Evolutionary conservation across 106 monocot genomes (phyloP).

Genomic region (Platanthera zijinensis): DNA sequence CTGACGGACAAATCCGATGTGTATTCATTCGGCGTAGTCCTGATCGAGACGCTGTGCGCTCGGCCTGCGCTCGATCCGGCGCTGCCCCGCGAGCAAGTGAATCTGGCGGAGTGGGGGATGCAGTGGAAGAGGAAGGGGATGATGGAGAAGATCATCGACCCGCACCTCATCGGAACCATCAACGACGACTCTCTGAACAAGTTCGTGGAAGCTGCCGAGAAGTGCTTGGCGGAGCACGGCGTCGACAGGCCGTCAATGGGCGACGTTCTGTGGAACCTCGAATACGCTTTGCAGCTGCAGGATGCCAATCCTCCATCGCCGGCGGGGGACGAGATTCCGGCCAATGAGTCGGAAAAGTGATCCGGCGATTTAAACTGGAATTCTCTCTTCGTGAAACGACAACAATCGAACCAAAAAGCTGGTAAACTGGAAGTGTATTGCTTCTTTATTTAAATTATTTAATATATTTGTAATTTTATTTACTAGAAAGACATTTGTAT

Average conservation of each 20-base stretch:
- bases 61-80: constrained; percentile 20
- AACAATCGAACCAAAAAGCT: no score
- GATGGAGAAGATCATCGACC: constrained; percentile 29
- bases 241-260: constrained; percentile 31
- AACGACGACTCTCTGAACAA: constrained; percentile 21
- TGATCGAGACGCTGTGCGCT: constrained; percentile 18
- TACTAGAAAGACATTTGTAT: no score
- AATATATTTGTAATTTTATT: no score
- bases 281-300: constrained; percentile 25
- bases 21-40: constrained; percentile 21
- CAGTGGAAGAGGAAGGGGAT: constrained; percentile 20
- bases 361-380: no score
- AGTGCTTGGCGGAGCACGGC: constrained; percentile 26
- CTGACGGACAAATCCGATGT: constrained; percentile 30
- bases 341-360: no score
- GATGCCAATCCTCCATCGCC: constrained; percentile 17
- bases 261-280: constrained; percentile 26
- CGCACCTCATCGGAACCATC: constrained; percentile 13
- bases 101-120: constrained; percentile 26
- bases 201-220: constrained; percentile 28
- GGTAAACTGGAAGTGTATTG: no score
- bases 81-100: constrained; percentile 24
- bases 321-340: background rate
- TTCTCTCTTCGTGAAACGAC: no score
- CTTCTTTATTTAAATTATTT: no score